Percentiles rank a stretch among this genome's conserved stretches.
Conservation (phyloP, 768 basidiomycete species). For the Boletus vermiculosoides region DNA sequence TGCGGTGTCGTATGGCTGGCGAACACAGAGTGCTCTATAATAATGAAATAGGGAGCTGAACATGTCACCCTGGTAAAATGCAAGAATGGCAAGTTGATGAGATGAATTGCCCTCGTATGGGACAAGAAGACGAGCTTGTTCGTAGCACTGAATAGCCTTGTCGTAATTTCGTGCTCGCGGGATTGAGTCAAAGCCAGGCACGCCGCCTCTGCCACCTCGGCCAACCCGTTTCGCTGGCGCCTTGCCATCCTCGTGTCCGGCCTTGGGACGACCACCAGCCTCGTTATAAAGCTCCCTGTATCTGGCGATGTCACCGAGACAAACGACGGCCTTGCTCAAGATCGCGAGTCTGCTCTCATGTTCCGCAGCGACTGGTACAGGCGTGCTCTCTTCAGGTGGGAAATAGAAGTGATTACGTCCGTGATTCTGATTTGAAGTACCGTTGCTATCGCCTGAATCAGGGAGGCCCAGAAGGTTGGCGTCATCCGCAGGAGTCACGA, state of each 20-base stretch:
- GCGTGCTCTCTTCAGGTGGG: conserved; percentile 53
- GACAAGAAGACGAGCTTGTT: conserved; percentile 76
- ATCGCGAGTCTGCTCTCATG: conserved; percentile 67
- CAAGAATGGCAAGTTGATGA: conserved; percentile 93
- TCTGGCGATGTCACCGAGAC: conserved; percentile 90
- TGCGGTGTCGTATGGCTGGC: conserved; percentile 83
- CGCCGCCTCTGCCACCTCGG: conserved; percentile 49
- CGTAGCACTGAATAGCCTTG: conserved; percentile 78
- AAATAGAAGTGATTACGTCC: conserved; percentile 64
- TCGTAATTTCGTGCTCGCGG: conserved; percentile 67
- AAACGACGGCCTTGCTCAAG: conserved; percentile 85
- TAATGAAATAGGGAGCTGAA: conserved; percentile 82
- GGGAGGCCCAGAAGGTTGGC: conserved; percentile 24
- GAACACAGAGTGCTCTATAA: conserved; percentile 87
- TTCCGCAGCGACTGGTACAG: conserved; percentile 33
- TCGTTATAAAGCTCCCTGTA: conserved; percentile 92
- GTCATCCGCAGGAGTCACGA: conserved; percentile 45
- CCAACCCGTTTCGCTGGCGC: conserved; percentile 38
- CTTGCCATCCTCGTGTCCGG: conserved; percentile 62
- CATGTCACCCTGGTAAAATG: conserved; percentile 80
- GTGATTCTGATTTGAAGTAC: conserved; percentile 24
- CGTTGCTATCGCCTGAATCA: conserved; percentile 22
- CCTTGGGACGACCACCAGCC: conserved; percentile 57
- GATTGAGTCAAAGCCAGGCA: conserved; percentile 40
- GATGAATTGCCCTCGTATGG: conserved; percentile 93